Evolutionary conservation across 371 early-diverging fungal genomes (phyloP).

Genomic region (Choanephora cucurbitarum): DNA sequence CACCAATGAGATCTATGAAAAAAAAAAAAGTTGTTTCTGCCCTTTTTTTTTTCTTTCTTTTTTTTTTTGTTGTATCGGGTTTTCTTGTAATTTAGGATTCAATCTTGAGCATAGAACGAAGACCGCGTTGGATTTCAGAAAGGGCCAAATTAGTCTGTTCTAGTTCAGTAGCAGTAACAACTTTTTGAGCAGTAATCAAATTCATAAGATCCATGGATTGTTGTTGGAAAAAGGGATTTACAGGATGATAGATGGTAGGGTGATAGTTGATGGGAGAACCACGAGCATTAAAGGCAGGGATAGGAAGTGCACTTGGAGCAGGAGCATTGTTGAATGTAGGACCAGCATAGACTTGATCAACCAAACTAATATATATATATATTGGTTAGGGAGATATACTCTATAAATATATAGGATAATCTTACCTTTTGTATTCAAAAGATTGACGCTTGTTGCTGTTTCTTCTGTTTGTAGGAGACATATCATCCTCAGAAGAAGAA

Average conservation of each 20-base stretch:
- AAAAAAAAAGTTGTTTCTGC: conserved; percentile 2
- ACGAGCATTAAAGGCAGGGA: conserved; percentile 64
- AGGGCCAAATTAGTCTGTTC: conserved; percentile 32
- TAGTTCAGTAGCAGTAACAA: conserved; percentile 28
- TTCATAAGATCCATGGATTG: conserved; percentile 37
- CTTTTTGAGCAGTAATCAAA: conserved; percentile 26
- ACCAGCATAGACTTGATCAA: conserved; percentile 68
- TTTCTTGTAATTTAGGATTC: conserved; percentile 29
- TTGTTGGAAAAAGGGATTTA: conserved; percentile 30
- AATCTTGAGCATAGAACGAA: conserved; percentile 53
- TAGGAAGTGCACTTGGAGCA: conserved; percentile 70
- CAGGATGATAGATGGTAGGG: conserved; percentile 21
- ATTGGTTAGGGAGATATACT: not conserved
- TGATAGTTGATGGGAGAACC: conserved; percentile 28
- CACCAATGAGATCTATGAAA: conserved; percentile 5
- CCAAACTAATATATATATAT: conserved; percentile 16
- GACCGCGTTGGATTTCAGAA: conserved; percentile 50
- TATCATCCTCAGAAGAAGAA: conserved; percentile 19
- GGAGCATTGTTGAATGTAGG: conserved; percentile 84
- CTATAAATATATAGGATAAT: not conserved
- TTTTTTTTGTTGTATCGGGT: conserved; percentile 9
- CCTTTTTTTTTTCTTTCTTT: conserved; percentile 9
- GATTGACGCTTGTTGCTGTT: conserved; percentile 7
- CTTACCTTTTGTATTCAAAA: conserved; percentile 22
- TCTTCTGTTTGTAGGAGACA: conserved; percentile 2